phyloP scores from a whole-genome alignment of 164 flowering plant genomes.

The Chloranthus sessilifolius region DNA sequence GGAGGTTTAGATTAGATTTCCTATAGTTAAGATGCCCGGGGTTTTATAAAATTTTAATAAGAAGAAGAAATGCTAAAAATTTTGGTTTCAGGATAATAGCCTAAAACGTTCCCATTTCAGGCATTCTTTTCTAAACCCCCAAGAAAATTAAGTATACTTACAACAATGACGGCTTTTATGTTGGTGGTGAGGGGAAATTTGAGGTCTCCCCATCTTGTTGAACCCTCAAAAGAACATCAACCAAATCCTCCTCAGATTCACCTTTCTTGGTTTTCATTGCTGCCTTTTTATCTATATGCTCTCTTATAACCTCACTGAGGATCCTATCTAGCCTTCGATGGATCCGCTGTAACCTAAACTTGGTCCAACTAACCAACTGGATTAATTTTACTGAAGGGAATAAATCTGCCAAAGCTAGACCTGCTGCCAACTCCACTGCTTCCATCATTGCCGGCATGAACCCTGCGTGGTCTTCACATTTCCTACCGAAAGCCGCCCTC shows the following conservation, averaged over 20 bases:
- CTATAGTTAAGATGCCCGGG: no score
- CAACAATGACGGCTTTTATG: conserved; percentile 4
- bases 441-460: background rate
- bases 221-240: conserved; percentile 10
- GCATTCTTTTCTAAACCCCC: no score
- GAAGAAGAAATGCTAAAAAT: no score
- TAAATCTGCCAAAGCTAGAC: background rate
- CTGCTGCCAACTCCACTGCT: background rate
- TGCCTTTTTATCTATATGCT: background rate
- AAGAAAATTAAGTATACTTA: background rate
- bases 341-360: background rate
- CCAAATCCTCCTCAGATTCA: conserved; percentile 4
- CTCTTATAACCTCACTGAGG: conserved; percentile 1
- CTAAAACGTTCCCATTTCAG: no score
- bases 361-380: background rate
- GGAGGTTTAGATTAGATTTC: no score
- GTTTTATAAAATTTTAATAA: no score
- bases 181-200: conserved; percentile 2
- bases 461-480: background rate
- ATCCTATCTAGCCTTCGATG: conserved; percentile 4
- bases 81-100: no score
- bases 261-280: background rate
- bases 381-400: no score
- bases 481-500: no score
- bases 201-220: conserved; percentile 5